Evolutionary conservation across 2,329 filamentous ascomycete genomes (phyloP).

Genomic region (Colletotrichum eremochloae): DNA sequence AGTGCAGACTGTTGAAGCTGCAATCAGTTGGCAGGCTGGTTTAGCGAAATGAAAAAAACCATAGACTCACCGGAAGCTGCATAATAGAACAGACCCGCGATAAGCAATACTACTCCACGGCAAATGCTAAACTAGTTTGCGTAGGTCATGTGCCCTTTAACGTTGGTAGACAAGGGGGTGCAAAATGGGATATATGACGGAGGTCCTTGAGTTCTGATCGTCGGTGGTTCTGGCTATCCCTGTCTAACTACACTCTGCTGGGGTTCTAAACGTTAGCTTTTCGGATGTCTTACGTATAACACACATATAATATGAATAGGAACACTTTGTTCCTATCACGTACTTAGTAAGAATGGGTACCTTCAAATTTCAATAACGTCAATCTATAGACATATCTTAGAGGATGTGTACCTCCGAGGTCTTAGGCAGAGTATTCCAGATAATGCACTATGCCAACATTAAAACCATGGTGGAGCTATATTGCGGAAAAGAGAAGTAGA

Average conservation of each 20-base stretch:
- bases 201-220: constrained; percentile 6
- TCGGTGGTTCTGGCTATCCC: constrained; percentile 7
- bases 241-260: neutral
- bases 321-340: neutral
- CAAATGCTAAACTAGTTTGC: neutral
- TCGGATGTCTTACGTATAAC: too few relatives aligned
- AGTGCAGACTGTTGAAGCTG: constrained; percentile 7
- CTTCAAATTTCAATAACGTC: neutral
- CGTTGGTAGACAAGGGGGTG: constrained; percentile 4
- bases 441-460: too few relatives aligned
- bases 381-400: neutral
- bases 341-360: too few relatives aligned
- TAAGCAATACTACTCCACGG: neutral
- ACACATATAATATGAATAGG: neutral
- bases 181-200: constrained; percentile 34
- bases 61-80: constrained; percentile 7
- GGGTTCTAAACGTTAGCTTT: neutral
- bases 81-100: neutral
- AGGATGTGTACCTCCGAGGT: neutral
- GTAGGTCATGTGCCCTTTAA: constrained; percentile 20
- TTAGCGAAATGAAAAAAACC: constrained; percentile 7
- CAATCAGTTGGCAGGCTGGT: neutral
- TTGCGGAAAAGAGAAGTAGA: neutral
- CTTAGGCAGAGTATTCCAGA: too few relatives aligned
- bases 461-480: neutral